These are phyloP conservation scores for Fusarium chaquense DNA, from an alignment of 2,329 filamentous ascomycete genomes.

Conservation along the genomic window DNA sequence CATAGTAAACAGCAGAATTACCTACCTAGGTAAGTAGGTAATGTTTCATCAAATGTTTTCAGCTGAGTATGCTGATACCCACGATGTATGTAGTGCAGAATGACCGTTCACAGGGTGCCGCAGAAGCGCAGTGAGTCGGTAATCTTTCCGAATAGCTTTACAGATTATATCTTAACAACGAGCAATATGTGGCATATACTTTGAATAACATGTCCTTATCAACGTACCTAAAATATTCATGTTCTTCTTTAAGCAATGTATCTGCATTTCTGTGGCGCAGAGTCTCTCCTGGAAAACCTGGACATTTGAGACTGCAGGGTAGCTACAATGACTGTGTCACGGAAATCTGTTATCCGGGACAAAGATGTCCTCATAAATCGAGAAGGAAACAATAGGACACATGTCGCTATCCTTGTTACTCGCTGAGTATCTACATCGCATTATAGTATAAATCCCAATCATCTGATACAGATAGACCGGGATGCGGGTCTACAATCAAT, in stretches of 20 bases:
- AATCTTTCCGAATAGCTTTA: background rate
- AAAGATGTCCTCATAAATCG: background rate
- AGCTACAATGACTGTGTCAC: background rate
- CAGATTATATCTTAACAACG: background rate
- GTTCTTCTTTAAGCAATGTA: background rate
- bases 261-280: background rate
- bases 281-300: background rate
- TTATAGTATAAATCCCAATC: conserved; percentile 13
- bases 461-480: conserved; percentile 23
- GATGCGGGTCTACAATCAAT: background rate
- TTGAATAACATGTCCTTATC: background rate
- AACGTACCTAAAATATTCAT: background rate
- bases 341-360: background rate
- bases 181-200: background rate
- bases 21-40: background rate
- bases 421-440: conserved; percentile 27
- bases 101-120: background rate
- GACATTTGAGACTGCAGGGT: background rate
- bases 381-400: conserved; percentile 7
- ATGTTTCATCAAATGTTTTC: background rate
- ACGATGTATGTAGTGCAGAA: background rate
- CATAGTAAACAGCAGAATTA: background rate
- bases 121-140: background rate
- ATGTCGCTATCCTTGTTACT: conserved; percentile 22
- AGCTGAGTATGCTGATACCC: background rate